These are phyloP conservation scores for Paecilomyces sp. DNA, from an alignment of 2,329 filamentous ascomycete species.

Conservation along the genomic window DNA sequence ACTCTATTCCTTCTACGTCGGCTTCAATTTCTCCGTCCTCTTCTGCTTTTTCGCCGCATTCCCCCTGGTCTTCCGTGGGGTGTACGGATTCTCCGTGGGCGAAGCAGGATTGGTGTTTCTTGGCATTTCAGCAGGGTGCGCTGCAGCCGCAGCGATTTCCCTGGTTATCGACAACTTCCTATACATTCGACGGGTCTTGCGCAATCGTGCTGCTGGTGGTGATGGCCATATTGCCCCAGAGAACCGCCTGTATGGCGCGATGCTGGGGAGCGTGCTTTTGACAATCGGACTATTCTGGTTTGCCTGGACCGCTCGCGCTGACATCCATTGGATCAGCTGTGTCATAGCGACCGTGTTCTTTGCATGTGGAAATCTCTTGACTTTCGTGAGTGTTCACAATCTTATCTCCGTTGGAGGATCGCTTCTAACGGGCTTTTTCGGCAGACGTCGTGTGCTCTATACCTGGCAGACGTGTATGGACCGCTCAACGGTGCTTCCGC, in stretches of 20 bases:
- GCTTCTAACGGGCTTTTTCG: background rate
- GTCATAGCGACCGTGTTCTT: constrained; percentile 17
- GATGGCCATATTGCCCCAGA: constrained; percentile 45
- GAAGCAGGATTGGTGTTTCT: constrained; percentile 44
- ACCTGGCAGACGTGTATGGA: constrained; percentile 23
- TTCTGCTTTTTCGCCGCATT: constrained; percentile 84
- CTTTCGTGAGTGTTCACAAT: constrained; percentile 31
- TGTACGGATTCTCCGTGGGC: constrained; percentile 41
- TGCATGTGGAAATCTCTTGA: constrained; percentile 18
- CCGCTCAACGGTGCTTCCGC: constrained; percentile 19
- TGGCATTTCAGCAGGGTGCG: constrained; percentile 64
- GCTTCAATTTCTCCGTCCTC: constrained; percentile 66
- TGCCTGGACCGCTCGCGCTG: constrained; percentile 36
- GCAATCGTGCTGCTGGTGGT: background rate
- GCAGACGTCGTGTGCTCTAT: constrained; percentile 22
- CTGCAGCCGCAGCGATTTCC: constrained; percentile 40
- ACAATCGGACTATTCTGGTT: constrained; percentile 44
- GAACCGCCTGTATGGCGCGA: constrained; percentile 40
- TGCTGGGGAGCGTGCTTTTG: constrained; percentile 43
- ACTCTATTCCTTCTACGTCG: background rate
- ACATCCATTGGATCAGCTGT: constrained; percentile 34
- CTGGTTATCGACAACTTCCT: constrained; percentile 11
- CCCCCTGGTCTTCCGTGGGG: constrained; percentile 46
- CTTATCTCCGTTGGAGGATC: background rate
- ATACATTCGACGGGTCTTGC: constrained; percentile 10